Evolutionary conservation across 208 protist genomes (phyloP), one percentile per base, ranked within the genome.

Genomic region (Wallacemonas collosoma): DNA sequence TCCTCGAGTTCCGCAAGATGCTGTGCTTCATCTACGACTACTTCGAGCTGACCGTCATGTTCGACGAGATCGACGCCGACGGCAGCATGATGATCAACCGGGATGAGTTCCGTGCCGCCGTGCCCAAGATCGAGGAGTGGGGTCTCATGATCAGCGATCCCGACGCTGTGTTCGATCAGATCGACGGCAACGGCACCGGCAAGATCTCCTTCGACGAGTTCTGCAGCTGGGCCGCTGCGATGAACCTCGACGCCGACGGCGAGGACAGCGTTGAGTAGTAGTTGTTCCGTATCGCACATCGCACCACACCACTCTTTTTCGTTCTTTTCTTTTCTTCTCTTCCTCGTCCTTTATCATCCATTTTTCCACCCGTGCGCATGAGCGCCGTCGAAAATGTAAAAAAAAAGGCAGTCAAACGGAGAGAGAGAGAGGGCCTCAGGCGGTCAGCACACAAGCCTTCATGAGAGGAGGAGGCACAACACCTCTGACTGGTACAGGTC

Each of bases 191-290:
- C 81, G 70, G 72, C 67, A 80, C 85, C 44, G 89, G 90, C 44
- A 61, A 82, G 68, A 85, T 96, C 57, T 81, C 88, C 44, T 95
- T 96, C 60, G 85, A 93, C 74, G 89, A 96, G 81, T 87, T 96
- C 66, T 81, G 86, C 26, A 68, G 71, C n/a, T 95, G 83, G 88
- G 87, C 81, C 35, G 68, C 80, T 1, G 80, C 73, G 15, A 45
- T 82, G 57, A 86, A 89, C 75, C 78, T 95, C 17, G 66, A 51
- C 63, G 48, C 50, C 4, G 66, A 40, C 35, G 70, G 66, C 68
- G 55, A 73, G 8, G 69, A 85, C 53, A 71, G 75, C 60, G 80
- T 88, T 58, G 78, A 81, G 68, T 26, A 26, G 26, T 26, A 26
- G 26, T 26, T 26, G 26, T 26, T 26, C 26, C 0, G 26, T 26